These are phyloP conservation scores for Helotiales sp. DNA, from an alignment of 2,329 filamentous ascomycete genomes.

Conservation along the genomic window DNA sequence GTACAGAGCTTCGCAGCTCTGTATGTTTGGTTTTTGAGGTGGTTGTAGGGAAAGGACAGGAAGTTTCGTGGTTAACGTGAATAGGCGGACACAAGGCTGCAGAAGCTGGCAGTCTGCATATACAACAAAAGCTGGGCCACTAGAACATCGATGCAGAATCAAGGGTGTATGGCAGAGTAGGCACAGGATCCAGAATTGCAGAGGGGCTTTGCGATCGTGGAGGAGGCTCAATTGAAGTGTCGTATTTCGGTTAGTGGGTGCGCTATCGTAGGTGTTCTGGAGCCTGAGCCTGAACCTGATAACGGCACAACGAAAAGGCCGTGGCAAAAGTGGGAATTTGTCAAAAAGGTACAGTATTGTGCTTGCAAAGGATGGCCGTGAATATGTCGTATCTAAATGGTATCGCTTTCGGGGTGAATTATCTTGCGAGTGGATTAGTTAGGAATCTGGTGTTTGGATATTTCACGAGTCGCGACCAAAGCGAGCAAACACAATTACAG, in stretches of 20 bases:
- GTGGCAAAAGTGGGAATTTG: not conserved
- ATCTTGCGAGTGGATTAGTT: not conserved
- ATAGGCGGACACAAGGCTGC: slow-evolving; percentile 3
- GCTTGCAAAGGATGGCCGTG: not conserved
- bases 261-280: not conserved
- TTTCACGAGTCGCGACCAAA: not conserved
- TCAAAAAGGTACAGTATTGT: not conserved
- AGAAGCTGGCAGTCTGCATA: slow-evolving; percentile 16
- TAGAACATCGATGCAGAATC: slow-evolving; percentile 14
- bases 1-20: slow-evolving; percentile 56
- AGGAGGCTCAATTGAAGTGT: not conserved
- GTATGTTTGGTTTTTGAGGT: not conserved
- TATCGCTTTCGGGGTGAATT: not conserved
- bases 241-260: not conserved
- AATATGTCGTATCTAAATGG: not conserved
- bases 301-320: too few species aligned
- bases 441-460: not conserved
- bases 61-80: not conserved
- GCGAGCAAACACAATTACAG: not conserved
- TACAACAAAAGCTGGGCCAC: slow-evolving; percentile 6
- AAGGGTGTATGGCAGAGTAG: not conserved
- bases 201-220: not conserved
- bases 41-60: not conserved
- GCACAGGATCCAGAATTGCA: not conserved
- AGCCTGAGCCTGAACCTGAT: not conserved